Conservation (phyloP, 805 yeast species). For the Millerago galiae region DNA sequence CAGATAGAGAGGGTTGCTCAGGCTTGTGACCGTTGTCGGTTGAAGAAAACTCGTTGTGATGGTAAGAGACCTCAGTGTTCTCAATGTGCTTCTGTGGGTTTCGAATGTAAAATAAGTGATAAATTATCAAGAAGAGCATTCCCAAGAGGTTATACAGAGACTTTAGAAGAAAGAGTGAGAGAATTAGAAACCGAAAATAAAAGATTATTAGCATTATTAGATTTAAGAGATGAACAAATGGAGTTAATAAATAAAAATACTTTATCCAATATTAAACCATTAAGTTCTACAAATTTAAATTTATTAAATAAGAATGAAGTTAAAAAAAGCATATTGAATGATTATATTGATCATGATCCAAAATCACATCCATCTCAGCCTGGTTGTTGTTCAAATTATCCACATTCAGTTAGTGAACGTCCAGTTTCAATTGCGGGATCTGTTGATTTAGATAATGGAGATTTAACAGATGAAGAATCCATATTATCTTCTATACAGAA, state of each 20-base stretch:
- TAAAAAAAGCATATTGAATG: constrained; percentile 5
- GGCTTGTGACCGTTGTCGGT: constrained; percentile 86
- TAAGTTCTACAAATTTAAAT: constrained; percentile 30
- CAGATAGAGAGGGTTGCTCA: constrained; percentile 71
- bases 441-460: constrained; percentile 40
- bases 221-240: constrained; percentile 57
- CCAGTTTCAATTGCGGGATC: constrained; percentile 66
- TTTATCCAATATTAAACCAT: constrained; percentile 9
- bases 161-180: constrained; percentile 80
- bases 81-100: constrained; percentile 76
- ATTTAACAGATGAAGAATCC: constrained; percentile 43
- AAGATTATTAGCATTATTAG: constrained; percentile 56
- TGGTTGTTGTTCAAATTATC: constrained; percentile 49
- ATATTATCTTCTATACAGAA: constrained; percentile 20
- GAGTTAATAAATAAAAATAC: constrained; percentile 31
- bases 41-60: constrained; percentile 74
- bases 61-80: constrained; percentile 70
- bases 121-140: constrained; percentile 79
- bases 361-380: constrained; percentile 38
- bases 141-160: constrained; percentile 90
- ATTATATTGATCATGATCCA: constrained; percentile 21
- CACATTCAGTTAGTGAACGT: constrained; percentile 48
- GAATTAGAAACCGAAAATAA: constrained; percentile 79
- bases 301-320: constrained; percentile 23
- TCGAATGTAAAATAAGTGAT: constrained; percentile 85